Conservation (phyloP, 1,284 basidiomycete genomes). For the Microbotryum intermedium region DNA sequence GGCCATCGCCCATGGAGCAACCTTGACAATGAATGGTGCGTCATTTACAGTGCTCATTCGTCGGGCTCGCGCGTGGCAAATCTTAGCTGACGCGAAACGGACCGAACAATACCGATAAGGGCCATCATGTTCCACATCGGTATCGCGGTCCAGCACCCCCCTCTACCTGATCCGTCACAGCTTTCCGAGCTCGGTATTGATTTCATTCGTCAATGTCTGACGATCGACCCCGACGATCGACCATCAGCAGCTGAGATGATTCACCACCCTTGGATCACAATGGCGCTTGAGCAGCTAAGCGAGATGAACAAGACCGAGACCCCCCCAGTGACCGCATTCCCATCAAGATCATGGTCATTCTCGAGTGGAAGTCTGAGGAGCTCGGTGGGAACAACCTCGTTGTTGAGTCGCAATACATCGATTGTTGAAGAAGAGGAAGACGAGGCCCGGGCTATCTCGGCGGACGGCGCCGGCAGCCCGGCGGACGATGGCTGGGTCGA, state of each 20-base stretch:
- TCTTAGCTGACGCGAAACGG: neutral
- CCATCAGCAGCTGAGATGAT: slow-evolving; percentile 80
- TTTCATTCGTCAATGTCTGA: slow-evolving; percentile 88
- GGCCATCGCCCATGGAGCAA: slow-evolving; percentile 97
- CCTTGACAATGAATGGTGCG: slow-evolving; percentile 95
- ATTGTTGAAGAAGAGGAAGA: too few relatives aligned
- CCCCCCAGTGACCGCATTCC: neutral
- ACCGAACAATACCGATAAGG: neutral
- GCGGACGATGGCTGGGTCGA: too few relatives aligned
- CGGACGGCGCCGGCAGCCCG: too few relatives aligned
- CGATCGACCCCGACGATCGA: slow-evolving; percentile 72
- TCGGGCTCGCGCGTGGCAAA: neutral
- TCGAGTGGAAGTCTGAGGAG: too few relatives aligned
- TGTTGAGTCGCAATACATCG: too few relatives aligned
- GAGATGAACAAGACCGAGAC: slow-evolving; percentile 20
- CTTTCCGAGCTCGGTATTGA: slow-evolving; percentile 82
- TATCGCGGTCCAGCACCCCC: slow-evolving; percentile 92
- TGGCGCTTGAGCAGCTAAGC: slow-evolving; percentile 30
- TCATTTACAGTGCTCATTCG: slow-evolving; percentile 7
- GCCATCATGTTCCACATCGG: slow-evolving; percentile 41
- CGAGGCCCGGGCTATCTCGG: too few relatives aligned
- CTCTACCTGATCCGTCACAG: slow-evolving; percentile 82
- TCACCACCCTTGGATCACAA: slow-evolving; percentile 75
- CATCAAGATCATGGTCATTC: too few relatives aligned
- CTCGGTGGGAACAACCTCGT: too few relatives aligned